These are phyloP conservation scores for Prunella vulgaris DNA, from an alignment of 257 asterid species.

Conservation along the genomic window DNA sequence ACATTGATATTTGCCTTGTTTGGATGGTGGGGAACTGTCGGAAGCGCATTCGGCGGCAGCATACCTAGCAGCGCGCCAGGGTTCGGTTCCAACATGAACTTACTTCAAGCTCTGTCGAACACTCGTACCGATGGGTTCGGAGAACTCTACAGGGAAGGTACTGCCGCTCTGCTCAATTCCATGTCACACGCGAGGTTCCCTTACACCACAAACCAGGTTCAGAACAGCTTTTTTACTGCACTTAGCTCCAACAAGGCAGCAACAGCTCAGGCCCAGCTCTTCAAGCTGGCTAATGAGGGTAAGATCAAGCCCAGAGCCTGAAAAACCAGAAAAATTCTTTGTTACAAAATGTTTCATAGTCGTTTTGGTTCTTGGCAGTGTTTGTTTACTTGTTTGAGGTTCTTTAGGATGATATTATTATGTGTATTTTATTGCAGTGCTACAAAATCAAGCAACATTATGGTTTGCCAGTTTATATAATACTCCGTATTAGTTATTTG, in stretches of 20 bases:
- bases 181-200: conserved; percentile 61
- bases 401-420: conserved; percentile 17
- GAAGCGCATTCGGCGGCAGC: conserved; percentile 34
- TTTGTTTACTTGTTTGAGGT: conserved; percentile 16
- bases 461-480: conserved; percentile 15
- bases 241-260: conserved; percentile 72
- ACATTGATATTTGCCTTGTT: conserved; percentile 43
- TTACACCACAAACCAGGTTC: conserved; percentile 68
- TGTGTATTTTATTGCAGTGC: conserved; percentile 29
- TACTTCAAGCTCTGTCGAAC: conserved; percentile 68
- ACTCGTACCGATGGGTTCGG: conserved; percentile 63
- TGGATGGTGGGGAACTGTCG: conserved; percentile 49
- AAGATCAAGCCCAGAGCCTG: conserved; percentile 38
- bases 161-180: conserved; percentile 88
- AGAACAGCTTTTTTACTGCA: conserved; percentile 54
- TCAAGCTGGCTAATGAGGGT: conserved; percentile 84
- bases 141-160: conserved; percentile 87
- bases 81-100: conserved; percentile 46
- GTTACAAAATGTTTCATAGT: conserved; percentile 12
- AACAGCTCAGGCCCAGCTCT: conserved; percentile 68
- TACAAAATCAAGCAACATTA: conserved; percentile 12
- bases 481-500: conserved; percentile 18
- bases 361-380: conserved; percentile 24
- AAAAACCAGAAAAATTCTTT: conserved; percentile 9
- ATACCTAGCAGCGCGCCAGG: conserved; percentile 28